Evolutionary conservation across 495 filamentous ascomycete genomes (phyloP), one percentile per base, ranked within the genome.

Genomic region (Penicillium maclennaniae): DNA sequence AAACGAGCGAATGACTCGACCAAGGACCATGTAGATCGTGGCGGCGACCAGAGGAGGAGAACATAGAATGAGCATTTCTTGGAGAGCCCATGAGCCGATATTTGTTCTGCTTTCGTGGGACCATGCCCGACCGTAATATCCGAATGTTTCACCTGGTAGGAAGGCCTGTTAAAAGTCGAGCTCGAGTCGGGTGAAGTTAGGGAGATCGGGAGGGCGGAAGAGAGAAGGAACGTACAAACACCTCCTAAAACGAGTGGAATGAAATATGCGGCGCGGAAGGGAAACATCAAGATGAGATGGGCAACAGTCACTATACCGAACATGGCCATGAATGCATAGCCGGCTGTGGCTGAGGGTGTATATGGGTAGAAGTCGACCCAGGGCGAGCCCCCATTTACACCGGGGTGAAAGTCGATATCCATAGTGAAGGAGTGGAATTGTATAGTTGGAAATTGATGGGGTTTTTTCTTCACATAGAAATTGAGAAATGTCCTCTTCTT

Each of bases 21-120:
- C 79, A 16, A 85, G 78, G 17, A 76, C 67, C 79, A 83, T 85
- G 68, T 83, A 85, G 21, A 84, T 73, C 0, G 79, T 81, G 3
- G 81, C 81, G 4, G 82, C 73, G 52, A 78, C 68, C 31, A 83
- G 65, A 0, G 77, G 78, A 0, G 67, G 63, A 2, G 75, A 67
- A 47, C 72, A 67, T n/a, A 73, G 62, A 37, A 77, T 69, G 53
- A 79, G 67, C 53, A 79, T 68, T 43, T 73, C 64, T 45, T 79
- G 73, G 8, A 75, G 54, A 0, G 71, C 62, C 67, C 71, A 76
- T 8, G 69, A 62, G 4, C 46, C 42, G 50, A 71, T 64, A 8
- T 59, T 47, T 7, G 53, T 62, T 20, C 60, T 53, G 43, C 47
- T 45, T 27, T 68, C 15, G 28, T 72, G 67, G 0, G 74, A 69